Percentiles rank a stretch among this genome's conserved stretches.
Conservation (phyloP, 78 protist species). For the Thecamonas trahens region DNA sequence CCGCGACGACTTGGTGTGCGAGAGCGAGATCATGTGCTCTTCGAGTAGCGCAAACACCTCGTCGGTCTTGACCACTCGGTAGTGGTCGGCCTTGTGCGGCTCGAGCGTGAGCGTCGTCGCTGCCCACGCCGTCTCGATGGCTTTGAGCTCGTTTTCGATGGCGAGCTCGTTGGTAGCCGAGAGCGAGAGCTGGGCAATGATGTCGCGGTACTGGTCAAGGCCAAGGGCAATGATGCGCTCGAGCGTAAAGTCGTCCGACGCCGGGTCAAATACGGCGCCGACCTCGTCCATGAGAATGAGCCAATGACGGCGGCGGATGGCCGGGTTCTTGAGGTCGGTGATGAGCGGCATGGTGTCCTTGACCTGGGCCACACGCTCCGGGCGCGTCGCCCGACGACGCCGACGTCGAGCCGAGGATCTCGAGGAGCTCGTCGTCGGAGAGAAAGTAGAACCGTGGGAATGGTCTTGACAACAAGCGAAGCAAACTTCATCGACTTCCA, state of each 20-base stretch:
- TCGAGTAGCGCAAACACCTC: constrained; percentile 48
- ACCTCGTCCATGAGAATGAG: constrained; percentile 34
- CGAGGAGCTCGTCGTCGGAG: constrained; percentile 66
- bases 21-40: constrained; percentile 40
- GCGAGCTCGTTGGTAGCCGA: constrained; percentile 60
- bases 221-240: constrained; percentile 42
- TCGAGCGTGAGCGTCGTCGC: not conserved
- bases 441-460: constrained; percentile 78
- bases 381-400: constrained; percentile 22
- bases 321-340: constrained; percentile 40
- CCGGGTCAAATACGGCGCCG: constrained; percentile 35
- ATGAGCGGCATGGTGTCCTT: constrained; percentile 50
- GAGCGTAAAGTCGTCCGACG: constrained; percentile 52
- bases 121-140: constrained; percentile 33
- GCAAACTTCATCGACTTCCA: constrained; percentile 39
- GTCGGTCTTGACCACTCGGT: constrained; percentile 20
- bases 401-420: constrained; percentile 51
- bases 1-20: constrained; percentile 63
- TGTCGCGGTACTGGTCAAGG: constrained; percentile 46
- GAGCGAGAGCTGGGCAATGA: constrained; percentile 23
- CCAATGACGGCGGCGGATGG: constrained; percentile 79
- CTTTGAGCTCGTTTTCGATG: constrained; percentile 34
- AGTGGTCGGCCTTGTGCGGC: constrained; percentile 9
- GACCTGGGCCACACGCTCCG: constrained; percentile 40
- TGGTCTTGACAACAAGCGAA: constrained; percentile 4